phyloP scores from a whole-genome alignment of 2,329 filamentous ascomycete species.

The Colletotrichum incanum region DNA sequence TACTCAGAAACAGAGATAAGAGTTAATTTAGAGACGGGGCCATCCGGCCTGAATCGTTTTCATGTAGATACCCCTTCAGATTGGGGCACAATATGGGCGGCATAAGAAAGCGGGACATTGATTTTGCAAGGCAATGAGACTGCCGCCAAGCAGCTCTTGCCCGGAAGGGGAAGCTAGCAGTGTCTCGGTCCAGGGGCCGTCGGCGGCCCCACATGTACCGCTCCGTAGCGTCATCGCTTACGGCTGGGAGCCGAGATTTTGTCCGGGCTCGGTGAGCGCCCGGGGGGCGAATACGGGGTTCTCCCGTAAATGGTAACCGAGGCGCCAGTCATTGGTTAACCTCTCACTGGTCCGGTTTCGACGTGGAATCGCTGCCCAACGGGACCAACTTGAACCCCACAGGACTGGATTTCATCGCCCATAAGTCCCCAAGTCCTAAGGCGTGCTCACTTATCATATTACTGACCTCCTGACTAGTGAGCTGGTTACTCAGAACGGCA shows the following conservation, averaged over 20 bases:
- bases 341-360: neutral
- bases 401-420: neutral
- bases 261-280: neutral
- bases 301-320: slow-evolving; percentile 35
- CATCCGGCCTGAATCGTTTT: neutral
- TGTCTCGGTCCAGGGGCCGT: neutral
- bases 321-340: slow-evolving; percentile 27
- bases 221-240: neutral
- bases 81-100: neutral
- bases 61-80: neutral
- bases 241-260: neutral
- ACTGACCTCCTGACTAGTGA: slow-evolving; percentile 11
- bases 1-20: neutral
- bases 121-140: neutral
- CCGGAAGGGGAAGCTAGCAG: neutral
- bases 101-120: neutral
- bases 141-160: neutral
- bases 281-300: neutral
- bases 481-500: slow-evolving; percentile 15
- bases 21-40: neutral
- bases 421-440: neutral
- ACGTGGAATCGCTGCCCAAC: slow-evolving; percentile 10
- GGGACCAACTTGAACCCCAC: neutral
- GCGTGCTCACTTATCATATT: neutral
- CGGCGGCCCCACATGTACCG: slow-evolving; percentile 15